phyloP scores from a whole-genome alignment of 2,329 filamentous ascomycete species.

The Phialophora tarda region DNA sequence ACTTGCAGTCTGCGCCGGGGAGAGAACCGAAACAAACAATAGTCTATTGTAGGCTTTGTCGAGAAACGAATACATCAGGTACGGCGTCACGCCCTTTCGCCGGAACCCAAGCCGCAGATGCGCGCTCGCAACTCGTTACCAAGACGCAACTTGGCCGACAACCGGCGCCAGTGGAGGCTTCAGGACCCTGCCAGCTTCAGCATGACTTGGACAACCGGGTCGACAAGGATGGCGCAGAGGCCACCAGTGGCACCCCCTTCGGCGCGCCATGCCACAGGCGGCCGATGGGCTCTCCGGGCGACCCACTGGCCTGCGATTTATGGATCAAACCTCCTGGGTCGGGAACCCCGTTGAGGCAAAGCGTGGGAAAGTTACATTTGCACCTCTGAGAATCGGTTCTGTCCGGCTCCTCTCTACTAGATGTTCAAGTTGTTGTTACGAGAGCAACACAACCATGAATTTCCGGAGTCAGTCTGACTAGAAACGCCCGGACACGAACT shows the following conservation, averaged over 20 bases:
- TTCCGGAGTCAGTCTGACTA: neutral
- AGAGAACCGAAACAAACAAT: neutral
- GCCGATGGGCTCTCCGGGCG: slow-evolving; percentile 11
- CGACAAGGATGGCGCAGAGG: slow-evolving; percentile 9
- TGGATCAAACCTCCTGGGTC: slow-evolving; percentile 6
- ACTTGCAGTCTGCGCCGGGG: neutral
- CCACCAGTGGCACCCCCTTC: slow-evolving; percentile 5
- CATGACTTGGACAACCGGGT: neutral
- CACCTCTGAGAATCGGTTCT: slow-evolving; percentile 9
- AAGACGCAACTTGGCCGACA: slow-evolving; percentile 18
- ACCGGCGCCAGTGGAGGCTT: slow-evolving; percentile 6
- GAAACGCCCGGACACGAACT: neutral
- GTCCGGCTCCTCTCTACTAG: slow-evolving; percentile 2
- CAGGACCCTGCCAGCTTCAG: slow-evolving; percentile 2
- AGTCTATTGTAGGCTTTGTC: neutral
- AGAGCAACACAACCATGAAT: neutral
- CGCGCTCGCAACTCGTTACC: slow-evolving; percentile 5
- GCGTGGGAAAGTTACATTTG: slow-evolving; percentile 17
- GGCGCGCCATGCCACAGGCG: neutral
- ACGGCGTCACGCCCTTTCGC: slow-evolving; percentile 8
- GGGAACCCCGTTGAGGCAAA: slow-evolving; percentile 17
- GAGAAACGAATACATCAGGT: neutral
- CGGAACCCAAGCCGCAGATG: slow-evolving; percentile 4
- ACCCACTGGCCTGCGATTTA: neutral
- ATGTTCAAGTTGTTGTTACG: slow-evolving; percentile 2